These are phyloP conservation scores for Xylariaceae sp. DNA, from an alignment of 2,329 filamentous ascomycete species.

Conservation along the genomic window DNA sequence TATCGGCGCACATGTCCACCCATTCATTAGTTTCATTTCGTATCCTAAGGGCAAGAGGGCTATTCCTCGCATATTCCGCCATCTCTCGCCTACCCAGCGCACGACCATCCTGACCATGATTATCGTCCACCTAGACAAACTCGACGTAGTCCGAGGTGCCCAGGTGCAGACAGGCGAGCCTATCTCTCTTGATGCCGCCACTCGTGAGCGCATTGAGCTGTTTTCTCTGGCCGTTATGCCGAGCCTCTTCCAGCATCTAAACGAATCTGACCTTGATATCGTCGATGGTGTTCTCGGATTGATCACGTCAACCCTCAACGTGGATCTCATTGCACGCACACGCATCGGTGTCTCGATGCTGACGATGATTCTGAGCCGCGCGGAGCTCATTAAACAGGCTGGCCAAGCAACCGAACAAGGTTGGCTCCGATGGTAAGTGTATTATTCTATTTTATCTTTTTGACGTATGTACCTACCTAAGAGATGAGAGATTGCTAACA, in stretches of 20 bases:
- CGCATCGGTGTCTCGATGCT: constrained; percentile 84
- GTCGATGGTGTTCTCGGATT: constrained; percentile 85
- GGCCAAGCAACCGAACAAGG: constrained; percentile 64
- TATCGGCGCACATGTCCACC: constrained; percentile 72
- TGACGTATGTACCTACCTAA: background rate
- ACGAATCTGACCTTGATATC: constrained; percentile 84
- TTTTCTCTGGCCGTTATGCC: constrained; percentile 88
- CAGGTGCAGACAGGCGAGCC: constrained; percentile 68
- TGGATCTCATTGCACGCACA: constrained; percentile 78
- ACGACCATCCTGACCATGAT: constrained; percentile 96
- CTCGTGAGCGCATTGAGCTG: constrained; percentile 87
- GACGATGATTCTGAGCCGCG: constrained; percentile 89
- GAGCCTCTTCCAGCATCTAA: constrained; percentile 81
- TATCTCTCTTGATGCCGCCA: constrained; percentile 62
- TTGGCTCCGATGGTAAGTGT: constrained; percentile 70
- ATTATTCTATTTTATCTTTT: background rate
- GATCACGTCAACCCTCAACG: constrained; percentile 73
- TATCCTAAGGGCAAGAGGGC: constrained; percentile 95
- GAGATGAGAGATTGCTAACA: constrained; percentile 7
- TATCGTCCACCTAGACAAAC: constrained; percentile 81
- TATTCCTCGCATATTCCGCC: constrained; percentile 88
- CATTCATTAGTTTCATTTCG: constrained; percentile 93
- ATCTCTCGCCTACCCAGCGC: constrained; percentile 86
- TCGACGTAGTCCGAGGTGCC: constrained; percentile 82
- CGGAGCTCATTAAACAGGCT: constrained; percentile 85